Evolutionary conservation across 305 asterid species (phyloP).

Genomic region (Stenogyne calaminthoides): DNA sequence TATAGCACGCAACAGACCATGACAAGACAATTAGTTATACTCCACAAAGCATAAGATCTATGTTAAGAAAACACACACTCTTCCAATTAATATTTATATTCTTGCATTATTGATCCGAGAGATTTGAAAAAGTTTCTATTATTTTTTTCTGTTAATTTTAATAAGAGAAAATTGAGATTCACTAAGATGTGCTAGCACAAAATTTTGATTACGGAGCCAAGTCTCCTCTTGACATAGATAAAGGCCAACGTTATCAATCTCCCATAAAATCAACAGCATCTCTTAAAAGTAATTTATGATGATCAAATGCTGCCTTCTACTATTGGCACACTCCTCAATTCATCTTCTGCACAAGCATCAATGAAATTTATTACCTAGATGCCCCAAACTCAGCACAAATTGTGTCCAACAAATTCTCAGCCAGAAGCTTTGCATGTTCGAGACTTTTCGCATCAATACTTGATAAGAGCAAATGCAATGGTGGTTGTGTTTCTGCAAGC

Average conservation of each 20-base stretch:
- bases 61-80: slow-evolving; percentile 15
- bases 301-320: slow-evolving; percentile 1
- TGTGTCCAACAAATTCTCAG: slow-evolving; percentile 95
- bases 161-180: slow-evolving; percentile 7
- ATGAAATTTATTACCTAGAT: slow-evolving; percentile 64
- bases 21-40: slow-evolving; percentile 36
- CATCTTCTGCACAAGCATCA: slow-evolving; percentile 12
- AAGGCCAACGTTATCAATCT: slow-evolving; percentile 1
- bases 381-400: slow-evolving; percentile 83
- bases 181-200: slow-evolving; percentile 10
- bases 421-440: slow-evolving; percentile 90
- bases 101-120: neutral
- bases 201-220: slow-evolving; percentile 8
- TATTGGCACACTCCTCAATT: slow-evolving; percentile 22
- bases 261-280: neutral
- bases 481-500: slow-evolving; percentile 69
- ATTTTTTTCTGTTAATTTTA: neutral
- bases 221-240: slow-evolving; percentile 11
- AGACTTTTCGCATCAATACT: slow-evolving; percentile 80
- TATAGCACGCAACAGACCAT: slow-evolving; percentile 42
- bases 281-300: neutral
- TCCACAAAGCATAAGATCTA: slow-evolving; percentile 28
- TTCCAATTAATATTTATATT: neutral
- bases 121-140: neutral
- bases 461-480: slow-evolving; percentile 82